phyloP scores from a whole-genome alignment of 23 red algal genomes.

The Gracilaria gracilis region DNA sequence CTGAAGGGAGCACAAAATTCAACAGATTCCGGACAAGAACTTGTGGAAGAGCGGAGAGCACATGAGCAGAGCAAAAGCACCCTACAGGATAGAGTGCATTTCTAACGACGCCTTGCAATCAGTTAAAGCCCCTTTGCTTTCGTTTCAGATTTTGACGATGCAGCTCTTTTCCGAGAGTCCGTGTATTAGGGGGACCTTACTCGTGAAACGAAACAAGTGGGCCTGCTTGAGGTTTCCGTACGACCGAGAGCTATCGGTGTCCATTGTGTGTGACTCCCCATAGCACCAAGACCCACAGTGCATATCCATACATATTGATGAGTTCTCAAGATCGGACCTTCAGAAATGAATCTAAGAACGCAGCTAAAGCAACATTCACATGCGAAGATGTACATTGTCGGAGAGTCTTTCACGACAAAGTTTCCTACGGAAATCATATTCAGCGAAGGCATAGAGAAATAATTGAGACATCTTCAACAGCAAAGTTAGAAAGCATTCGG shows the following conservation, averaged over 20 bases:
- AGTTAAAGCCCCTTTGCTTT: background rate
- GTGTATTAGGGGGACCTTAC: background rate
- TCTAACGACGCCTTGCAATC: background rate
- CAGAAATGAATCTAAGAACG: background rate
- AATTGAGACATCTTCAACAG: background rate
- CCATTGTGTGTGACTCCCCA: background rate
- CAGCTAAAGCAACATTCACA: background rate
- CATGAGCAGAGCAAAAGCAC: background rate
- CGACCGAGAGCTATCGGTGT: background rate
- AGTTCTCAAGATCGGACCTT: background rate
- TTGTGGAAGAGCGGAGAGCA: background rate
- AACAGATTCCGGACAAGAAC: background rate
- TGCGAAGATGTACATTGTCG: background rate
- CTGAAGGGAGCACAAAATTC: background rate
- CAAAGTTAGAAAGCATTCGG: background rate
- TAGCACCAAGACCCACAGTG: background rate
- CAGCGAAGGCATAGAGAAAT: background rate
- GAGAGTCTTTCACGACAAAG: conserved; percentile 4
- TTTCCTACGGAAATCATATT: background rate
- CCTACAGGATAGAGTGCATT: background rate
- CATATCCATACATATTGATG: background rate
- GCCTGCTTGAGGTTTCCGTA: background rate
- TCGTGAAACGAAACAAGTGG: background rate
- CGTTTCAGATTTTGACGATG: background rate
- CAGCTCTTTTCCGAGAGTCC: background rate